Evolutionary conservation across 805 yeast species (phyloP), one percentile per base, ranked within the genome.

Genomic region (Cyberlindnera bimundalis): DNA sequence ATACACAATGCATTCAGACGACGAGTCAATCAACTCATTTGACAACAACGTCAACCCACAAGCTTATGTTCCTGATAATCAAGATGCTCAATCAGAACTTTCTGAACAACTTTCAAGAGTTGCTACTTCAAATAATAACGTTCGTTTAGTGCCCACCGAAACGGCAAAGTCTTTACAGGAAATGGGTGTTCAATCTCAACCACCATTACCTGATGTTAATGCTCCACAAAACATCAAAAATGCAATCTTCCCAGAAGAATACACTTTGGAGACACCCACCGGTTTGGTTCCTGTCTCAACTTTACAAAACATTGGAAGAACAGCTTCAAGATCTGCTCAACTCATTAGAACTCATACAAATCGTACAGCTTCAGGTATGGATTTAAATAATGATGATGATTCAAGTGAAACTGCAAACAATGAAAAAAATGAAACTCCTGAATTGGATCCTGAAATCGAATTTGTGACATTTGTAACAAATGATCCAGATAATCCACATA

Each of bases 241-340:
- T 47, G 84, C 91, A 13, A 81, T 88, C 26, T 89, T 89, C 71
- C 96, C 96, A 8, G 96, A 89, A 68, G 96, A 89, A 60, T 89
- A 86, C 60, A 84, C 89, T 6, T 50, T 89, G 61, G 96, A 89
- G 67, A 89, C 96, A 0, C 73, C 74, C 39, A 86, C 96, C 6
- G 96, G 96, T 48, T 68, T 89, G 40, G 96, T 89, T 12, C 93
- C 91, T 2, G 85, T 81, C 1, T 67, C 78, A 31, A 83, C 95
- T 1, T 67, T 88, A 51, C 83, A 74, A 33, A 69, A 73, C 8
- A 47, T 86, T 25, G 93, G 95, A 26, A 74, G 93, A 58, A 62
- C 67, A 1, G 47, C 58, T 7, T 35, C 46, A 2, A 43, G 47
- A 43, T 29, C 43, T 5, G 48, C 66, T 2, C 57, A 62, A 10